Evolutionary conservation across 2,329 filamentous ascomycete genomes (phyloP), one percentile per base, ranked within the genome.

Genomic region (Diaporthe citri): DNA sequence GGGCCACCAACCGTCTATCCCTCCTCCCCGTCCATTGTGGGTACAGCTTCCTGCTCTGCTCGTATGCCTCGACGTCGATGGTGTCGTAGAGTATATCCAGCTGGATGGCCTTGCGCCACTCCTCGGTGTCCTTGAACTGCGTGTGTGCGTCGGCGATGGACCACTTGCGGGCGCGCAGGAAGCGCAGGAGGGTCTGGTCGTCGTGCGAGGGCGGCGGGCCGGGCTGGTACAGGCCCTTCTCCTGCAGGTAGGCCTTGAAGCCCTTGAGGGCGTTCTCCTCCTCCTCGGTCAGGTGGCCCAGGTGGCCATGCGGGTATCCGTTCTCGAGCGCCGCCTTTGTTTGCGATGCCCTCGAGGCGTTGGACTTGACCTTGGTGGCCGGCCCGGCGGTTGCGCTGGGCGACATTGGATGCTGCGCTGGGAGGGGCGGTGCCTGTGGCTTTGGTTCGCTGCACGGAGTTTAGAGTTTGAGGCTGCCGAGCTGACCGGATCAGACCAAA

Each of bases 11-110:
- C 84, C 85, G 81, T 77, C 92, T 93, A 85, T 98, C 96, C 79
- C 96, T 91, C 78, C 95, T 93, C 73, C 96, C 96, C 28, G 95
- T 97, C 94, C 95, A 98, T 91, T 98, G 95, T 34, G 96, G 95
- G 82, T 98, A 98, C 87, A 98, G 88, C 78, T 91, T 89, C 74
- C 93, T 89, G 76, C 94, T 93, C 80, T 93, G 89, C 84, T 98
- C 95, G 82, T 96, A 98, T 73, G 95, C 93, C 3, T 94, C 90
- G 31, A 96, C 85, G 75, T 97, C 95, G 80, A 98, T 97, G 43
- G 94, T 96, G 82, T 94, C 90, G 85, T 98, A 98, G 51, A 98
- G 87, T 59, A 91, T 87, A 76, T 95, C 91, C 66, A 98, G 89
- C 78, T 94, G 88, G 83, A 96, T 96, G 77, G 94, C 91, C 78